Base-by-base conservation (phyloP, 257 asterid species). In the Rhazya stricta region DNA sequence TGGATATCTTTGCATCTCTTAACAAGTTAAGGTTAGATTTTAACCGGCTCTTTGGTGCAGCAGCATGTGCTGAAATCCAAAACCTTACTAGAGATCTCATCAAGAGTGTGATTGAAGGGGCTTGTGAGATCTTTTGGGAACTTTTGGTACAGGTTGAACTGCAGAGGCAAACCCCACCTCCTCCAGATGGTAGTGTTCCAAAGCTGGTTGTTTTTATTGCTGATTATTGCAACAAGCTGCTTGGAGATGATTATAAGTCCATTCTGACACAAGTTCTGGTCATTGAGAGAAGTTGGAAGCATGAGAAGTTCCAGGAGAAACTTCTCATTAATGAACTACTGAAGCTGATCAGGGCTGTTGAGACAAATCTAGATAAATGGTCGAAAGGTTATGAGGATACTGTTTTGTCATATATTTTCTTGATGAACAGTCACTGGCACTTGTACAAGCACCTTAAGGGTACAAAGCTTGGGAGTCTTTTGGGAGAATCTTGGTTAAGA, bases 41-140 rank as follows among this genome's bases (percentile, higher is more conserved):
- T 80, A 94, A 94, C 76, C 82, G 92, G 19, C 94, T 94, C 36
- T 94, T 94, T 37, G 96, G 97, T 74, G 96, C 96, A 21, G 88
- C 89, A 19, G 91, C 96, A 5, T 91, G 97, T 67, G 90, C 90
- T 29, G 97, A 91, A 72, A 90, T 91, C 80, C 97, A 90, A 83
- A 90, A 83, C 67, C 82, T 85, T 56, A 94, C 97, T 0, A 77
- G 97, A 88, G 97, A 90, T 83, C 83, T 94, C 62, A 90, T 94
- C 83, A 86, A 83, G 86, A 83, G 92, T 72, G 88, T 94, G 74
- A 88, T 91, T 39, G 92, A 82, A 81, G 97, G 97, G 29, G 89
- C 96, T 42, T 90, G 91, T 21, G 94, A 89, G 73, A 92, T 94
- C 71, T 94, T 91, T 86, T 91, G 96, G 97, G 97, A 94, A 85